Evolutionary conservation across 2,329 filamentous ascomycete species (phyloP).

Genomic region (Clathrospora elynae): DNA sequence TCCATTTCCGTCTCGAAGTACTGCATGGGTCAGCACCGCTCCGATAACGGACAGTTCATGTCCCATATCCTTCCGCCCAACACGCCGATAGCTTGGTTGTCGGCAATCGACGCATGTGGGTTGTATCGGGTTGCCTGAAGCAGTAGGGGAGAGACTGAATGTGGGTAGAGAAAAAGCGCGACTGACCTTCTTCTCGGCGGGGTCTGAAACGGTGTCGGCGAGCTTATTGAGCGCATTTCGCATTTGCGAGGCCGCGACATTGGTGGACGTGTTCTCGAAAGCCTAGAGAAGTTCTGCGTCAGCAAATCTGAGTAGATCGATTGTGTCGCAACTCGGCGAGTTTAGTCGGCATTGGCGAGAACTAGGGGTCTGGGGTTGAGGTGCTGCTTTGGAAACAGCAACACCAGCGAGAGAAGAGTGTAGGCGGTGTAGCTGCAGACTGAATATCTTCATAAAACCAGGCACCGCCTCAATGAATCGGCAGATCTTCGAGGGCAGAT

Average conservation of each 20-base stretch:
- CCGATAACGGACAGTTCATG: constrained; percentile 20
- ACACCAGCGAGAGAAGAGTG: not conserved
- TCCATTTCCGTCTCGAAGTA: constrained; percentile 99
- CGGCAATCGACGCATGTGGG: not conserved
- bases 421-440: constrained; percentile 2
- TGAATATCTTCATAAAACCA: not conserved
- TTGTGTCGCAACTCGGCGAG: not conserved
- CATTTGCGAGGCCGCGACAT: constrained; percentile 98
- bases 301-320: constrained; percentile 5
- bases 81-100: constrained; percentile 4
- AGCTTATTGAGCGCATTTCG: constrained; percentile 95
- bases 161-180: constrained; percentile 2
- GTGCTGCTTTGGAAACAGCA: not conserved
- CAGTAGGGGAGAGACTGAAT: not conserved
- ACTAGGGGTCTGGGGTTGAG: not conserved
- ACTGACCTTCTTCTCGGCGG: constrained; percentile 74
- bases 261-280: constrained; percentile 99
- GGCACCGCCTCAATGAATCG: not conserved
- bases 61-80: not conserved
- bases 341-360: not conserved
- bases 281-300: constrained; percentile 62
- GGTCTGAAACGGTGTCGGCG: constrained; percentile 84
- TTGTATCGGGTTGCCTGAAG: not conserved
- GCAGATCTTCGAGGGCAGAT: not conserved
- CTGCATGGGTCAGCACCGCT: constrained; percentile 52